Conservation (phyloP, 164 flowering plant genomes). For the Magnolia sinica region DNA sequence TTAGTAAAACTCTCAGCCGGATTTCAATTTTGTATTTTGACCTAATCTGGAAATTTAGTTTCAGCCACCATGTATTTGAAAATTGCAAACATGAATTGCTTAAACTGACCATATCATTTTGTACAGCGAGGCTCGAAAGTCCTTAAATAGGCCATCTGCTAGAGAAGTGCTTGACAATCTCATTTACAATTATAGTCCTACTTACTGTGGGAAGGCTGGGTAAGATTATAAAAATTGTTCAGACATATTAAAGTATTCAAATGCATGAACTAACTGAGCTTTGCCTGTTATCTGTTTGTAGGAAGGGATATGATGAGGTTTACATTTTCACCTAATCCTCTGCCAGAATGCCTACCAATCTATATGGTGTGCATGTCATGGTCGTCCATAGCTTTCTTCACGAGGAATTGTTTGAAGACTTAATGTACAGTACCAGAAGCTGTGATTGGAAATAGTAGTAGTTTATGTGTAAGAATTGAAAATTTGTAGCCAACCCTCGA, state of each 20-base stretch:
- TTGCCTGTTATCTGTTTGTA: constrained; percentile 20
- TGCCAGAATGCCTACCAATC: background rate
- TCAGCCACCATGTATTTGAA: background rate
- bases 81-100: background rate
- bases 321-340: constrained; percentile 48
- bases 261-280: background rate
- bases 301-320: constrained; percentile 84
- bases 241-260: background rate
- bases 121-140: constrained; percentile 90
- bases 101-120: background rate
- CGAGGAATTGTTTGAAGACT: background rate
- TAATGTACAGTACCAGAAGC: background rate
- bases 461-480: background rate
- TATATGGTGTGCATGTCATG: background rate
- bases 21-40: too few species aligned
- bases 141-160: constrained; percentile 67
- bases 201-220: constrained; percentile 91
- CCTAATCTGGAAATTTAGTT: too few species aligned
- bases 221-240: constrained; percentile 24
- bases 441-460: background rate
- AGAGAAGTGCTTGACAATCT: constrained; percentile 67
- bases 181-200: constrained; percentile 91
- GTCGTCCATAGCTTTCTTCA: background rate
- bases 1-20: too few species aligned
- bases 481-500: background rate